Evolutionary conservation across 2,329 filamentous ascomycete genomes (phyloP), one percentile per base, ranked within the genome.

Genomic region (Elsinoe ampelina): DNA sequence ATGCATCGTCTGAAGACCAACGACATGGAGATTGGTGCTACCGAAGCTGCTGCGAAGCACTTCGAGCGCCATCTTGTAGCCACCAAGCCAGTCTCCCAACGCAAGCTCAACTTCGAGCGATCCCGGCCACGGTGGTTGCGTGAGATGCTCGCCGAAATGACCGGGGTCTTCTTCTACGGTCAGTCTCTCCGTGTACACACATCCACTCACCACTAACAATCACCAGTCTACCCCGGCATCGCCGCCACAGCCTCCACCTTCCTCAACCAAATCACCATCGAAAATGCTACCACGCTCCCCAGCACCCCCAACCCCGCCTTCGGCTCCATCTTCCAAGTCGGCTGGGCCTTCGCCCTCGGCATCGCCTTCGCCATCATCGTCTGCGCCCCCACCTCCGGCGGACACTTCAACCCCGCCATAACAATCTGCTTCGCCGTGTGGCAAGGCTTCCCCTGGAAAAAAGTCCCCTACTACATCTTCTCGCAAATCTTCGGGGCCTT

Each of bases 321-420:
- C 58, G 77, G 79, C n/a, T 76, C 72, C 61, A 61, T 82, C 30
- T 77, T 82, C 62, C 75, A 80, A 60, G 77, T 81, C 56, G 79
- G 79, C 15, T 77, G 72, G 66, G 77, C 77, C 2, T 82, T 79
- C 63, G 77, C 77, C 4, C 64, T 82, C 13, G 80, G 80, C 3
- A 81, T 82, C 62, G 76, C 78, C 12, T 80, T 81, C 61, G 80
- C 80, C 43, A 80, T 82, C 66, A 80, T 81, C 56, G 77, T 74
- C 35, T 80, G 77, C 61, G 80, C 72, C 5, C 68, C 77, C 1
- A 77, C 74, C 1, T 78, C 74, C 5, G 79, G 80, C 57, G 79
- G 64, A 5, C 64, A 67, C 73, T 64, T 68, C 59, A 60, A 59
- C 22, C 57, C 55, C 12, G 68, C 70, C 43, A 69, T 73, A 32